phyloP scores from a whole-genome alignment of 2,329 filamentous ascomycete species.

The Exophiala sideris region DNA sequence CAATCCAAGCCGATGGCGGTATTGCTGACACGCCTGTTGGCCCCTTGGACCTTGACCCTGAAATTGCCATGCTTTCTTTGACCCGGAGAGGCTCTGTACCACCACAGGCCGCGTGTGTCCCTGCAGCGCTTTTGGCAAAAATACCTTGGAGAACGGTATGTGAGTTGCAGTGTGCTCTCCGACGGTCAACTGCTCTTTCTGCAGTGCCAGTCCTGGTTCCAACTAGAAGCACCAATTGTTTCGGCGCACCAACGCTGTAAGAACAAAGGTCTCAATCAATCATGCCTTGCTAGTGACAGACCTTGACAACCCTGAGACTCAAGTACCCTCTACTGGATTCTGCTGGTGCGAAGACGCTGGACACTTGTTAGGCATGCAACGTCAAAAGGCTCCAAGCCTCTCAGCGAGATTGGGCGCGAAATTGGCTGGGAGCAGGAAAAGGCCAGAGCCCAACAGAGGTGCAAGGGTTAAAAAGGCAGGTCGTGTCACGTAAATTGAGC shows the following conservation, averaged over 20 bases:
- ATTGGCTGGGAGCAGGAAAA: conserved; percentile 11
- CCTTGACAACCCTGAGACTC: neutral
- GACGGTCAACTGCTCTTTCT: conserved; percentile 1
- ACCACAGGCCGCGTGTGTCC: conserved; percentile 5
- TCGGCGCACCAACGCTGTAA: neutral
- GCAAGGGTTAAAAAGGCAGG: conserved; percentile 3
- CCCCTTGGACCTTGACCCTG: conserved; percentile 16
- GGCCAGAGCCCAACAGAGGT: neutral
- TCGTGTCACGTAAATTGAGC: conserved; percentile 13
- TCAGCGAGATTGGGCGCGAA: conserved; percentile 18
- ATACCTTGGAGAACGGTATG: neutral
- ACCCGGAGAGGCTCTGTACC: conserved; percentile 5
- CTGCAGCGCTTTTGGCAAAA: neutral
- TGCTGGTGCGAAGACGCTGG: too few relatives aligned
- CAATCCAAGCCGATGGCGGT: conserved; percentile 10
- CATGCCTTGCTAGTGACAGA: neutral
- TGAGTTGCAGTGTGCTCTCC: neutral
- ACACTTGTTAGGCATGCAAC: conserved; percentile 6
- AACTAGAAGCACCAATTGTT: conserved; percentile 13
- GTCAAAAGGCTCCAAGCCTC: neutral
- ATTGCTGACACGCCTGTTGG: conserved; percentile 15
- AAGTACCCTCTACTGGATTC: neutral
- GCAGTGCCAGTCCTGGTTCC: conserved; percentile 1
- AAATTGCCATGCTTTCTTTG: conserved; percentile 17
- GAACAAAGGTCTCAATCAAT: conserved; percentile 8